Conservation (phyloP, 2,329 filamentous ascomycete species). For the Aspergillus piperis region DNA sequence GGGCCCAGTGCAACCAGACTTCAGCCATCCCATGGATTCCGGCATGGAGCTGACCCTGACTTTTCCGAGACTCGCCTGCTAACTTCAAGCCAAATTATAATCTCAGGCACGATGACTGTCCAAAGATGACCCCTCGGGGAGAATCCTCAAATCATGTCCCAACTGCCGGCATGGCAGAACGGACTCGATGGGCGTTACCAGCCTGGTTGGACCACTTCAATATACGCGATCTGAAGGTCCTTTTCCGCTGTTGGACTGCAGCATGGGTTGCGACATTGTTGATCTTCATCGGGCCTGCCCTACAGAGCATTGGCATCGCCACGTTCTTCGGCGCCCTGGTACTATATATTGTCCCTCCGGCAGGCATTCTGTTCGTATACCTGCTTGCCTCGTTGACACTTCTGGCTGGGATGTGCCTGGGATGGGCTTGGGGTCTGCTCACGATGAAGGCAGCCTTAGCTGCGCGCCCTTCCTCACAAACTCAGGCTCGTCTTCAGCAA, state of each 20-base stretch:
- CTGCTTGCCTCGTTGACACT: slow-evolving; percentile 47
- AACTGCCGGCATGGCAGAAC: not conserved
- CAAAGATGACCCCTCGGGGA: not conserved
- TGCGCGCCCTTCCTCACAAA: slow-evolving; percentile 43
- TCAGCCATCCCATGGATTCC: not conserved
- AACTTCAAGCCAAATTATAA: not conserved
- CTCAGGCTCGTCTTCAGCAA: slow-evolving; percentile 34
- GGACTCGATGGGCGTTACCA: slow-evolving; percentile 18
- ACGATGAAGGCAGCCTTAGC: slow-evolving; percentile 53
- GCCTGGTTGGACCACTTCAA: slow-evolving; percentile 50
- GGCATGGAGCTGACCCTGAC: not conserved
- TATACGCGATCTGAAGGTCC: slow-evolving; percentile 47
- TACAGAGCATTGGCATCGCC: slow-evolving; percentile 46
- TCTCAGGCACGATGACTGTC: not conserved
- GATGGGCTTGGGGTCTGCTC: slow-evolving; percentile 54
- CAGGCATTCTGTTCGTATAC: slow-evolving; percentile 50
- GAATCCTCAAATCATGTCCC: not conserved
- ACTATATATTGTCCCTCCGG: slow-evolving; percentile 50
- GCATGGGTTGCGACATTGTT: slow-evolving; percentile 50
- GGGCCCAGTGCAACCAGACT: not conserved
- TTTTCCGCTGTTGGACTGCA: slow-evolving; percentile 51
- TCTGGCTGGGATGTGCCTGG: slow-evolving; percentile 50
- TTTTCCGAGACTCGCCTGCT: too few relatives aligned
- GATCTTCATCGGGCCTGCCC: slow-evolving; percentile 50
- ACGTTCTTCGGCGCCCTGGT: slow-evolving; percentile 50